Percentiles rank a stretch among this genome's conserved stretches.
phyloP scores from a whole-genome alignment of 192 early-diverging fungal species.

The Chytriomyces sp. region DNA sequence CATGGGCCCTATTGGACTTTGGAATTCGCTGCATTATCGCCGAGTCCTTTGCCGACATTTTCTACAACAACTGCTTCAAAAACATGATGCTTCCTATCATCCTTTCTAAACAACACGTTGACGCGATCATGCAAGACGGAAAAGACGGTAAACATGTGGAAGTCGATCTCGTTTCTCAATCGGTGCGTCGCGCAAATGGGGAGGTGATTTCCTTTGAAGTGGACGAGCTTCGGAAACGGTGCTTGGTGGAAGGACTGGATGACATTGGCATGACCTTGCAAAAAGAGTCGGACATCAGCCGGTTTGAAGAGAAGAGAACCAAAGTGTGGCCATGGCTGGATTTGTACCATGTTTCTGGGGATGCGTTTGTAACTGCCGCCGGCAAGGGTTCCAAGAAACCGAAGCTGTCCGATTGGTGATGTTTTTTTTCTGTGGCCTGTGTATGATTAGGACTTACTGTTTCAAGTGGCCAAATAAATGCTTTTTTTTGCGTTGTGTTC shows the following conservation, averaged over 20 bases:
- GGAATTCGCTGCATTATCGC: constrained; percentile 74
- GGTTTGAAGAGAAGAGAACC: constrained; percentile 59
- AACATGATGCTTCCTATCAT: constrained; percentile 70
- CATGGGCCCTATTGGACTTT: constrained; percentile 75
- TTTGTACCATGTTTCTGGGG: constrained; percentile 41
- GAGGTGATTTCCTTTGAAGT: constrained; percentile 61
- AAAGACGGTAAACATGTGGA: constrained; percentile 51
- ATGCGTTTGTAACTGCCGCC: not conserved
- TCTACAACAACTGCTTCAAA: constrained; percentile 77
- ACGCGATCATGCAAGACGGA: constrained; percentile 53
- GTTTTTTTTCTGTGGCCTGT: too few species aligned
- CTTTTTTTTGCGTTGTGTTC: too few species aligned
- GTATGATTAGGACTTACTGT: too few species aligned
- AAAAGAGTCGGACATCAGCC: constrained; percentile 57
- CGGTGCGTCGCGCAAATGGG: constrained; percentile 51
- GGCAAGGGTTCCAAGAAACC: constrained; percentile 10
- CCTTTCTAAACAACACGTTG: constrained; percentile 33
- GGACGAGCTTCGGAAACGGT: constrained; percentile 63
- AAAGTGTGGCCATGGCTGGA: constrained; percentile 69
- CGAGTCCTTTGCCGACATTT: constrained; percentile 73
- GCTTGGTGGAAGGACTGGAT: constrained; percentile 72
- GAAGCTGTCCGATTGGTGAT: constrained; percentile 31
- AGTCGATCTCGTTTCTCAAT: constrained; percentile 62
- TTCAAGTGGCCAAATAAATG: too few species aligned
- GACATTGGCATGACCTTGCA: constrained; percentile 75